Evolutionary conservation across 768 basidiomycete species (phyloP).

Genomic region (Tulasnella sp.): DNA sequence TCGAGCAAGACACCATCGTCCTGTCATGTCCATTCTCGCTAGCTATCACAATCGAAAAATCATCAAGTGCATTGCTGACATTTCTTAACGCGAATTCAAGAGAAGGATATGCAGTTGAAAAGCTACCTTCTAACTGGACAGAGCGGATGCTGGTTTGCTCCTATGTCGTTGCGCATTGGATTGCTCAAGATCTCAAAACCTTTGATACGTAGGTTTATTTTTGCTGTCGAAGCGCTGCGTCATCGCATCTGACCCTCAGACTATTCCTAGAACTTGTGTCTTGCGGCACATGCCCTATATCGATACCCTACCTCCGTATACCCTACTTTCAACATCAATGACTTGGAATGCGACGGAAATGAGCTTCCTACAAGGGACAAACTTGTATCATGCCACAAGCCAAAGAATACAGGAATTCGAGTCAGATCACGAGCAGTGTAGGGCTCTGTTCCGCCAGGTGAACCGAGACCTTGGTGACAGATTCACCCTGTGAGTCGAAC

Average conservation of each 20-base stretch:
- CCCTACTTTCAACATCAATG: slow-evolving; percentile 57
- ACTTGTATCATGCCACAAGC: slow-evolving; percentile 64
- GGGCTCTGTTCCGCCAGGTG: slow-evolving; percentile 28
- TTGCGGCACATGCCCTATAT: slow-evolving; percentile 46
- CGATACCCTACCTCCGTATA: slow-evolving; percentile 46
- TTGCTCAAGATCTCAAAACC: slow-evolving; percentile 26
- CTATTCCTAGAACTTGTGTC: neutral
- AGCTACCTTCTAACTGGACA: slow-evolving; percentile 32
- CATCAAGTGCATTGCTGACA: slow-evolving; percentile 35
- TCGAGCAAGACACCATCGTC: slow-evolving; percentile 43
- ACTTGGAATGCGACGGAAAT: slow-evolving; percentile 59
- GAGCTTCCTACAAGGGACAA: slow-evolving; percentile 61
- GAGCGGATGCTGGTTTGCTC: slow-evolving; percentile 58
- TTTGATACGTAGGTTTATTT: neutral
- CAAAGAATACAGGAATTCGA: slow-evolving; percentile 56
- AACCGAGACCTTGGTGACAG: slow-evolving; percentile 36
- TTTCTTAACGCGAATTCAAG: slow-evolving; percentile 29
- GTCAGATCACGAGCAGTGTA: slow-evolving; percentile 52
- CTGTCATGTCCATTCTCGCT: slow-evolving; percentile 60
- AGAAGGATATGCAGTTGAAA: slow-evolving; percentile 21
- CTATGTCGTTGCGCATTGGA: slow-evolving; percentile 58
- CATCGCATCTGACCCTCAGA: neutral
- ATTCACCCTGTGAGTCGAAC: slow-evolving; percentile 54
- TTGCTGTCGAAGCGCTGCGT: neutral
- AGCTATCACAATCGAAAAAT: slow-evolving; percentile 46